Base-by-base conservation (phyloP, 352 stramenopile genomes). In the Globisporangium iwayamae region DNA sequence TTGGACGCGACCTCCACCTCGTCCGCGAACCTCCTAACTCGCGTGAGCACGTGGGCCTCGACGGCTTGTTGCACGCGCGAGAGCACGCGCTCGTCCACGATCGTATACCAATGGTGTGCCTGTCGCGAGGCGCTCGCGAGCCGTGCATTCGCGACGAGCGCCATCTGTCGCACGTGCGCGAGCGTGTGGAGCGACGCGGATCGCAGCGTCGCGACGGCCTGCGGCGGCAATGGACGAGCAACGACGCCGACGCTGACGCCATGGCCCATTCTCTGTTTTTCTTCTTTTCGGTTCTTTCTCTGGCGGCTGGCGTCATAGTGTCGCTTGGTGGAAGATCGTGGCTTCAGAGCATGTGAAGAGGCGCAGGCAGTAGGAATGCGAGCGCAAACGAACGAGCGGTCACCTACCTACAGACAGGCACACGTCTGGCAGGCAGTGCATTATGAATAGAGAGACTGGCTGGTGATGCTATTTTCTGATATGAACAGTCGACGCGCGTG, bases 1-100 rank as follows among this genome's bases (percentile, higher is more conserved):
- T 91, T 91, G 4, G 78, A 87, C 20, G 53, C 61, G 45, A 85
- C 76, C 45, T 91, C 80, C 2, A 79, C 72, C 28, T 84, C 70
- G 52, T 87, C 69, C 7, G 66, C 70, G 10, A 87, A 57, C 1
- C 78, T 67, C 13, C 73, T 66, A 22, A 86, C 63, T 22, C 68
- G 71, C 3, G 67, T 69, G 9, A 91, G 43, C 25, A 89, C 70
- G 53, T 87, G 69, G 34, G 76, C 56, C 66, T 90, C 79, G 25
- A 91, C 81, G 0, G 74, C 58, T 9, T 60, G 72, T 16, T 88
- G 71, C 22, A 83, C 76, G 18, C 70, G 69, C 9, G 68, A 73
- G 18, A 88, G 46, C 51, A 88, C 77, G 47, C 69, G 78, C 53
- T 90, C 75, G 52, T 90, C 79, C 30, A 87, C 74, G 2, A 88